Evolutionary conservation across 176 grass and related monocot species (phyloP).

Genomic region (Ensete ventricosum): DNA sequence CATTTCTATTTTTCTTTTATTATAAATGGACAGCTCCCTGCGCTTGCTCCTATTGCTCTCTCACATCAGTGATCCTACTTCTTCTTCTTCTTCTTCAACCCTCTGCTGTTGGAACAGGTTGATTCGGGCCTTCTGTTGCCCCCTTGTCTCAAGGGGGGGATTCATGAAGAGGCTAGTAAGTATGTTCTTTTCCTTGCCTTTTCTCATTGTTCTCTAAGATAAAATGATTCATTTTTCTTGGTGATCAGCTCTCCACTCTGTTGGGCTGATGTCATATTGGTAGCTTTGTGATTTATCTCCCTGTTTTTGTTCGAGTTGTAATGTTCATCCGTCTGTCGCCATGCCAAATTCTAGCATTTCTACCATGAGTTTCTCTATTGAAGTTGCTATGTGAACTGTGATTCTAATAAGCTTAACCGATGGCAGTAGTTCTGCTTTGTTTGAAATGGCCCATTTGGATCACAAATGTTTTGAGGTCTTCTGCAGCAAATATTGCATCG

Average conservation of each 20-base stretch:
- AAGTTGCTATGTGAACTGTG: too few relatives aligned
- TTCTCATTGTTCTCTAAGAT: not conserved
- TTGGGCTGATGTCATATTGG: not conserved
- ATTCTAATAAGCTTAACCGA: not conserved
- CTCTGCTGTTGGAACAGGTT: not conserved
- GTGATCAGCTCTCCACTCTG: not conserved
- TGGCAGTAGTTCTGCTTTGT: too few relatives aligned
- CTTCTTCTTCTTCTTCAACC: not conserved
- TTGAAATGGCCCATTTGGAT: not conserved
- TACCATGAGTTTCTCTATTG: too few relatives aligned
- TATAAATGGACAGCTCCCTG: conserved; percentile 20
- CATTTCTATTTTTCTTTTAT: conserved; percentile 15
- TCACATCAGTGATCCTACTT: conserved; percentile 2
- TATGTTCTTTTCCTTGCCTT: conserved; percentile 36
- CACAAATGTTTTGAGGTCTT: not conserved
- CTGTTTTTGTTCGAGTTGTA: not conserved
- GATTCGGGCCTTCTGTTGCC: conserved; percentile 1
- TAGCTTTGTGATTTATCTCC: not conserved
- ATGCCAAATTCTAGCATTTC: too few relatives aligned
- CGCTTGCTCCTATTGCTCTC: conserved; percentile 13
- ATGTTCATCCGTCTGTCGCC: too few relatives aligned
- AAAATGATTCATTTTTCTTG: conserved; percentile 10
- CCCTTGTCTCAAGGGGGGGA: conserved; percentile 5
- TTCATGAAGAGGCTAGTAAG: conserved; percentile 89
- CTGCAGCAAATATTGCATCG: not conserved